A percentile compares a stretch with the other conserved stretches of the same genome.
Evolutionary conservation across 176 grass and related monocot genomes (phyloP).

Genomic region (Carex pumila): DNA sequence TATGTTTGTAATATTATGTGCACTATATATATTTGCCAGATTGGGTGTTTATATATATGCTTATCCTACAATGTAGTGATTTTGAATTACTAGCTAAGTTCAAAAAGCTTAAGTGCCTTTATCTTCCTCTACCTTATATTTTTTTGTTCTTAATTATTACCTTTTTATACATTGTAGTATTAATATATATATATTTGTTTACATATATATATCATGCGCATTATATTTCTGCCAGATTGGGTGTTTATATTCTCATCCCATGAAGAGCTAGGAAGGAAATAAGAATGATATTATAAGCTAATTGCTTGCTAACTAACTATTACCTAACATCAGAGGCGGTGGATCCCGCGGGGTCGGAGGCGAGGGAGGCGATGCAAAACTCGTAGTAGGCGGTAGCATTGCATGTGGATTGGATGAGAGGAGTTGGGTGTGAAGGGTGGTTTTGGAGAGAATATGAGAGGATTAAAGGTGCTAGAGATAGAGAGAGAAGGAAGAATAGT

Average conservation of each 20-base stretch:
- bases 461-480: background rate
- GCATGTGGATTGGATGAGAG: slow-evolving; percentile 59
- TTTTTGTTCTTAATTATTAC: background rate
- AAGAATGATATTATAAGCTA: background rate
- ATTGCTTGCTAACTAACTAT: background rate
- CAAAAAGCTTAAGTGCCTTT: background rate
- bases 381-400: slow-evolving; percentile 72
- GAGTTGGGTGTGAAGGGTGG: background rate
- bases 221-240: background rate
- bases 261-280: background rate
- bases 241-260: background rate
- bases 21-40: too few relatives aligned
- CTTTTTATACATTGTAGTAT: background rate
- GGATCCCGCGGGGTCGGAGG: slow-evolving; percentile 47
- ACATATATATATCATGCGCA: background rate
- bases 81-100: background rate
- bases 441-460: slow-evolving; percentile 1
- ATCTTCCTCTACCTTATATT: background rate
- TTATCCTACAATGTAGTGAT: too few relatives aligned
- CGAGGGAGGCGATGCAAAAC: slow-evolving; percentile 59
- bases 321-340: slow-evolving; percentile 46
- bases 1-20: too few relatives aligned
- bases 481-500: slow-evolving; percentile 14
- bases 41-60: too few relatives aligned
- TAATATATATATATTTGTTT: background rate